phyloP scores from a whole-genome alignment of 2,329 filamentous ascomycete genomes.

The Rosellinia necatrix region DNA sequence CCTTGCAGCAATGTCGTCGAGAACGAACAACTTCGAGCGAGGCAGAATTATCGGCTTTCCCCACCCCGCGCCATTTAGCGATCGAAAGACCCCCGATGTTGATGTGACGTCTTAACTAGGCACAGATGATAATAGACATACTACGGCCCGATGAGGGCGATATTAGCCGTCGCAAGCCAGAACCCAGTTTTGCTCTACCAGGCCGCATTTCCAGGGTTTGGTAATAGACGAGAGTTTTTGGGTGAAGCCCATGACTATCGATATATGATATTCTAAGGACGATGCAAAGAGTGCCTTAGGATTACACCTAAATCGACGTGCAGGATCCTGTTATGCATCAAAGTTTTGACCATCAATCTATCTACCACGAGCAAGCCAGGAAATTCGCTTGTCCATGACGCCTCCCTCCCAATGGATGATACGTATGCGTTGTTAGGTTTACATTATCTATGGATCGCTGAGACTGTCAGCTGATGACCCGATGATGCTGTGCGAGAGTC shows the following conservation, averaged over 20 bases:
- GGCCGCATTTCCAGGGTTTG: neutral
- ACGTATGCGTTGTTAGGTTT: neutral
- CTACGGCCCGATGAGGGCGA: neutral
- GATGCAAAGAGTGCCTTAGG: neutral
- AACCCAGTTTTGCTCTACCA: neutral
- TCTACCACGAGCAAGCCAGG: neutral
- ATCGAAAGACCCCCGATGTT: constrained; percentile 26
- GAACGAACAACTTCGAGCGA: constrained; percentile 1
- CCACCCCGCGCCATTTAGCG: constrained; percentile 5
- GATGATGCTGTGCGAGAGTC: too few relatives aligned
- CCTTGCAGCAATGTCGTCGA: neutral
- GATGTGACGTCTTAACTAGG: constrained; percentile 27
- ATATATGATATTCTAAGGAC: neutral
- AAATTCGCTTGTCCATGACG: neutral
- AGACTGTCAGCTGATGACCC: too few relatives aligned
- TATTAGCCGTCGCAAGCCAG: neutral
- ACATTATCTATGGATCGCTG: neutral
- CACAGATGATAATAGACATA: constrained; percentile 25
- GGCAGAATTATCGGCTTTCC: constrained; percentile 19
- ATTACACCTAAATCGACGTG: neutral
- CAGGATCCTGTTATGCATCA: neutral
- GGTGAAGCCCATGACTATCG: neutral
- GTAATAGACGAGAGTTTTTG: neutral
- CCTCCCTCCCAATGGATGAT: neutral
- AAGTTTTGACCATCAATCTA: neutral